Evolutionary conservation across 2,329 filamentous ascomycete species (phyloP), one percentile per base, ranked within the genome.

Genomic region (Apiospora aurea): DNA sequence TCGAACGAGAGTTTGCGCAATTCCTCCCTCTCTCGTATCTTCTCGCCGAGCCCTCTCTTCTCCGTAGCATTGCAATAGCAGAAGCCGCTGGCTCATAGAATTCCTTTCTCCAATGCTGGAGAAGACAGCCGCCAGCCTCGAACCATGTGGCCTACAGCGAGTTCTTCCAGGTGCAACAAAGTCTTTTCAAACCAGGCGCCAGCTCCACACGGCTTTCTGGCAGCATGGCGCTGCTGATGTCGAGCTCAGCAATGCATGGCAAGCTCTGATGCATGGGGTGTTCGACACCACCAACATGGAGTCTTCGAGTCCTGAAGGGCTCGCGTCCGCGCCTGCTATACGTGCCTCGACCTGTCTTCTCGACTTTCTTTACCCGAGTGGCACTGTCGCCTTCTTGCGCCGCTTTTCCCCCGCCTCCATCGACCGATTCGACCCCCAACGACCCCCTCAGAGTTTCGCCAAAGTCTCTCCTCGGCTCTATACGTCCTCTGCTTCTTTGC

Each of bases 291-390:
- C 73, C 68, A 77, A 77, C 13, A 34, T 72, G 43, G 75, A 77
- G 49, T 69, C 72, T n/a, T 18, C 57, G 66, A 76, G 80, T 49
- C 74, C 74, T 51, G 75, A 75, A 67, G 71, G 75, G 69, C 74
- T 66, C 75, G 74, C 74, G 47, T 75, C 75, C 68, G 72, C 44
- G 41, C 71, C 76, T 21, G 61, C 76, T 2, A 76, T 87, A 71
- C 80, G 80, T 51, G 84, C 87, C 41, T 88, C 87, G 5, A 76
- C 83, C 11, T 85, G 88, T 71, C 79, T 88, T 67, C 84, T 90
- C 78, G 88, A 90, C 78, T 90, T 90, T 70, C 79, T 90, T 11
- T 89, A 89, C 70, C 88, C 88, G 6, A 83, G 76, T 46, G 84
- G 83, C 13, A 82, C 86, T 14, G 71, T 84, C 16, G 79, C 83